These are phyloP conservation scores for Fusarium brevicatenulatum DNA, from an alignment of 2,329 filamentous ascomycete species.

Conservation along the genomic window DNA sequence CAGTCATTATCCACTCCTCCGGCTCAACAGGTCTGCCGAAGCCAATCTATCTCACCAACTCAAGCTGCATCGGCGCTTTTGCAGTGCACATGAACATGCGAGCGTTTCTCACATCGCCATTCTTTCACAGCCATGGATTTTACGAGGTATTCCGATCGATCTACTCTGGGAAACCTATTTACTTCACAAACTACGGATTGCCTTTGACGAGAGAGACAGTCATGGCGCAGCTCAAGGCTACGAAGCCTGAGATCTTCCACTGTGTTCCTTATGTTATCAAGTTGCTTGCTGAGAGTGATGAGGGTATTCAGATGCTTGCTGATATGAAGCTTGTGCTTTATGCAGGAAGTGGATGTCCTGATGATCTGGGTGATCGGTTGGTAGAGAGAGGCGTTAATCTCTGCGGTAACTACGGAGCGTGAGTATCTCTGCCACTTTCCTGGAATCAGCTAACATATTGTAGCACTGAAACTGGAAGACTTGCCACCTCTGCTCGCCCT, in stretches of 20 bases:
- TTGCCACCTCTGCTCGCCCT: conserved; percentile 43
- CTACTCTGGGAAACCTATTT: conserved; percentile 59
- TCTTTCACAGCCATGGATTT: conserved; percentile 70
- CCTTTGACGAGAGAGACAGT: conserved; percentile 64
- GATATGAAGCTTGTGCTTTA: conserved; percentile 64
- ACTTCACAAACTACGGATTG: conserved; percentile 64
- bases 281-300: conserved; percentile 66
- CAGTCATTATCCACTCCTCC: conserved; percentile 47
- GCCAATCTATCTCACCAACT: conserved; percentile 68
- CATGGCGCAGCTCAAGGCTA: conserved; percentile 52
- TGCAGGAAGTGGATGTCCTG: conserved; percentile 67
- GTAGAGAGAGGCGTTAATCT: conserved; percentile 64
- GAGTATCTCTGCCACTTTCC: conserved; percentile 30
- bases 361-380: conserved; percentile 65
- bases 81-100: conserved; percentile 52
- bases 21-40: conserved; percentile 72
- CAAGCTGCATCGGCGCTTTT: conserved; percentile 60
- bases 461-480: conserved; percentile 44
- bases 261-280: conserved; percentile 73
- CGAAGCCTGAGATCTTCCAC: conserved; percentile 62
- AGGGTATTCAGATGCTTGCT: conserved; percentile 60
- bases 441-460: not conserved
- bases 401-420: conserved; percentile 67
- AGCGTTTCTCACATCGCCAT: conserved; percentile 64
- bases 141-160: conserved; percentile 65